A percentile compares a stretch with the other conserved stretches of the same genome.
Conservation (phyloP, 1,284 basidiomycete species). For the Malassezia restricta region DNA sequence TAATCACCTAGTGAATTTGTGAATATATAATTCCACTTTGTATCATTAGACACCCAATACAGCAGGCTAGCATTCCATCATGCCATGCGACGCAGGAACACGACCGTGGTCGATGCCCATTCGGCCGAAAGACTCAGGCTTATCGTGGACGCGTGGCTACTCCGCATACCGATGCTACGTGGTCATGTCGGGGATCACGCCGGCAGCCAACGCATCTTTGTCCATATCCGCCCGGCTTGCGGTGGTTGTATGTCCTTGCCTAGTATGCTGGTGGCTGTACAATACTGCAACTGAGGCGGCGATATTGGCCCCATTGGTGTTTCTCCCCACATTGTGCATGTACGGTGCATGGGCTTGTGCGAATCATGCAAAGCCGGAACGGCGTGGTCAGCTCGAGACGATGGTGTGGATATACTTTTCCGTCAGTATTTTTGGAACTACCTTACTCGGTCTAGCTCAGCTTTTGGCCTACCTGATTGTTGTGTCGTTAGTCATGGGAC, state of each 20-base stretch:
- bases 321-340: background rate
- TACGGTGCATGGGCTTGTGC: background rate
- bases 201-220: background rate
- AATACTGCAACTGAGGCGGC: background rate
- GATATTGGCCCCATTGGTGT: background rate
- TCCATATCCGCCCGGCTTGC: background rate
- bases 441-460: background rate
- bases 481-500: background rate
- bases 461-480: background rate
- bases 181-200: background rate
- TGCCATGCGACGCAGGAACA: background rate
- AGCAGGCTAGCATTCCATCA: background rate
- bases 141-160: no score
- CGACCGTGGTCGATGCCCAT: no score
- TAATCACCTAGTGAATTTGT: no score
- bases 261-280: background rate
- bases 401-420: constrained; percentile 1
- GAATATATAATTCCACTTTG: no score
- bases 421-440: background rate
- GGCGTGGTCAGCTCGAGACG: background rate
- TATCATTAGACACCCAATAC: background rate
- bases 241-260: background rate
- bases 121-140: no score
- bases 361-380: background rate
- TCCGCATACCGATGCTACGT: no score